Conservation (phyloP, 106 monocot genomes). For the Iris macrosiphon region DNA sequence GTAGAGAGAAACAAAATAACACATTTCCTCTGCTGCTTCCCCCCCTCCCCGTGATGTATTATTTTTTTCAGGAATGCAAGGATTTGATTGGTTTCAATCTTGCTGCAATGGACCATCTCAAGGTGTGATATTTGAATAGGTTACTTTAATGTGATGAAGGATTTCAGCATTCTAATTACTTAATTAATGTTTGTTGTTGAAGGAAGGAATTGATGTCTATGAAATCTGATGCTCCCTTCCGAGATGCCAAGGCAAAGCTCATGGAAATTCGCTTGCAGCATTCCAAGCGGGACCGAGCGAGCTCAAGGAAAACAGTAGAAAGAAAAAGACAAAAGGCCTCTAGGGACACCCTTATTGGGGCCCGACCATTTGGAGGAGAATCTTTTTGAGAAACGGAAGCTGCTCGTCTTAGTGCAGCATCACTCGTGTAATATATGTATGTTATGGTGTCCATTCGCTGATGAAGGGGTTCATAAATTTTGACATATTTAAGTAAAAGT, state of each 20-base stretch:
- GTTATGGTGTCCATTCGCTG: not conserved
- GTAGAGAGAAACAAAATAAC: too few relatives aligned
- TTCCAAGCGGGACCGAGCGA: conserved; percentile 40
- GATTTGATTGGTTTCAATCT: conserved; percentile 78
- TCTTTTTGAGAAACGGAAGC: not conserved
- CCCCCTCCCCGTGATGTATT: too few relatives aligned
- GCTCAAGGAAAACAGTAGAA: conserved; percentile 35
- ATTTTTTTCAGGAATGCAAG: conserved; percentile 74
- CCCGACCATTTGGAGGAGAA: conserved; percentile 1
- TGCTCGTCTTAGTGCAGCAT: not conserved
- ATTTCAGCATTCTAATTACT: too few relatives aligned
- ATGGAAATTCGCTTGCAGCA: conserved; percentile 63
- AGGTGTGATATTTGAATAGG: too few relatives aligned
- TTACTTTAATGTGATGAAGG: too few relatives aligned
- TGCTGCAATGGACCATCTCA: conserved; percentile 86
- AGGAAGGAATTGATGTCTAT: conserved; percentile 78
- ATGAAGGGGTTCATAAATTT: conserved; percentile 8
- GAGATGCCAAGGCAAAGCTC: conserved; percentile 76
- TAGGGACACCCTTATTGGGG: conserved; percentile 3
- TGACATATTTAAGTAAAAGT: conserved; percentile 1
- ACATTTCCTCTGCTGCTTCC: too few relatives aligned
- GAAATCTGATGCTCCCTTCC: conserved; percentile 88
- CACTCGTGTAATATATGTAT: conserved; percentile 1
- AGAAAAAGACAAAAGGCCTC: conserved; percentile 47
- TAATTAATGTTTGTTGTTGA: conserved; percentile 7